A percentile compares a stretch with the other conserved stretches of the same genome.
phyloP scores from a whole-genome alignment of 306 rosid genomes.

The Medicago ruthenica region DNA sequence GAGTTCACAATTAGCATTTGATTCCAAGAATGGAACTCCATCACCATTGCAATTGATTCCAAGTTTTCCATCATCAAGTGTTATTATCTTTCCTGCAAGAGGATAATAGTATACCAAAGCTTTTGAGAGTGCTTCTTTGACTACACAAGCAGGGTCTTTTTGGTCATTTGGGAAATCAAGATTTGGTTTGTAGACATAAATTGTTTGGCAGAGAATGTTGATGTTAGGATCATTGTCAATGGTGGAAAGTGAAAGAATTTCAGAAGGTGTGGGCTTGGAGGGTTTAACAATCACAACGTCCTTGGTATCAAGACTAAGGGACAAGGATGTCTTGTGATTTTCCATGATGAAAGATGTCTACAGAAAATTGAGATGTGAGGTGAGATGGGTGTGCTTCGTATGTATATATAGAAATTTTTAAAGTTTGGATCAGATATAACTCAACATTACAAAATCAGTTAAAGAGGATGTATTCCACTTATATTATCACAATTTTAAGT shows the following conservation, averaged over 20 bases:
- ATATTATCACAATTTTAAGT: background rate
- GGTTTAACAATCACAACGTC: constrained; percentile 48
- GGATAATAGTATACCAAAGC: constrained; percentile 56
- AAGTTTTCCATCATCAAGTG: constrained; percentile 45
- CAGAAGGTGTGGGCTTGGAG: constrained; percentile 47
- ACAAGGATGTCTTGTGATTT: constrained; percentile 26
- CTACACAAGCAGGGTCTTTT: constrained; percentile 45
- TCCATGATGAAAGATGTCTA: constrained; percentile 34
- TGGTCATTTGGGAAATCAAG: constrained; percentile 20
- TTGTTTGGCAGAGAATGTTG: constrained; percentile 43
- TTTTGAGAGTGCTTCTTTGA: constrained; percentile 55
- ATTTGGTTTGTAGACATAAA: constrained; percentile 47
- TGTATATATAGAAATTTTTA: constrained; percentile 17
- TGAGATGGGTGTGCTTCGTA: constrained; percentile 14
- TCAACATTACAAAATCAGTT: background rate
- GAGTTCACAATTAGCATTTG: constrained; percentile 51
- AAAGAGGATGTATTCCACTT: background rate
- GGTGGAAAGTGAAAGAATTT: constrained; percentile 48
- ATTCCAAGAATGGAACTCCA: constrained; percentile 62
- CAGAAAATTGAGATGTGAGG: constrained; percentile 27
- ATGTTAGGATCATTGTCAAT: constrained; percentile 46
- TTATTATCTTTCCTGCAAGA: constrained; percentile 54
- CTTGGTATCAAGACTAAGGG: constrained; percentile 34
- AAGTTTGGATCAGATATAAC: background rate
- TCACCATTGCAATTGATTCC: constrained; percentile 53